Evolutionary conservation across 495 filamentous ascomycete genomes (phyloP), one percentile per base, ranked within the genome.

Genomic region (Hyphodiscus hymeniophilus): DNA sequence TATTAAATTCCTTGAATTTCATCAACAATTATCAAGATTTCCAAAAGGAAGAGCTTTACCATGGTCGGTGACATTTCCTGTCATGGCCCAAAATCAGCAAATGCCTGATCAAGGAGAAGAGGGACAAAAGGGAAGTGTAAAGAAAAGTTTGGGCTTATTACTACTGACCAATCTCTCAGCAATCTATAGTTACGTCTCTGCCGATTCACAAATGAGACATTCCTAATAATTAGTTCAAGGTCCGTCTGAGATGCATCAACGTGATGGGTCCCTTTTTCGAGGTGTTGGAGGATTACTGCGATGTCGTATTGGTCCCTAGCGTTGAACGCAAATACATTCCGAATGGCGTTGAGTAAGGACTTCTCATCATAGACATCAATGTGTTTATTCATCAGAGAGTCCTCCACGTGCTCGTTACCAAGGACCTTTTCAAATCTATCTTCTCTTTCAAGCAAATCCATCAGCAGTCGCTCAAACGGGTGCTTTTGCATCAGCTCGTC

Each of bases 341-440:
- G n/a, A n/a, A n/a, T n/a, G n/a, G n/a, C n/a, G n/a, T n/a, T n/a
- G n/a, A n/a, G n/a, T n/a, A n/a, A n/a, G n/a, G n/a, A n/a, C n/a
- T 20, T 7, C 31, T 47, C 38, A 38, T 55, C 52, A 10, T 41
- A 15, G 0, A 45, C 0, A 11, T 21, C 15, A 13, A 55, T 21
- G 17, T 55, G 52, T 31, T 55, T 55, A 12, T 42, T 26, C 21
- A 50, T 36, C 1, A 50, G 47, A 30, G 41, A 50, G 42, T 55
- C 26, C 36, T 55, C 52, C 16, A 42, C 21, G 42, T 55, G 52
- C 28, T 55, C 52, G 5, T 20, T 32, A 13, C 40, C 21, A 6
- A 55, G 42, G 5, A 4, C 3, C 13, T 22, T n/a, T 26, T 55
- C 52, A 17, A 55, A 50, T 7, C 16, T 15, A 16, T 55, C 22